These are phyloP conservation scores for Pseudocercospora pini-densiflorae DNA, from an alignment of 2,329 filamentous ascomycete genomes.

Conservation along the genomic window DNA sequence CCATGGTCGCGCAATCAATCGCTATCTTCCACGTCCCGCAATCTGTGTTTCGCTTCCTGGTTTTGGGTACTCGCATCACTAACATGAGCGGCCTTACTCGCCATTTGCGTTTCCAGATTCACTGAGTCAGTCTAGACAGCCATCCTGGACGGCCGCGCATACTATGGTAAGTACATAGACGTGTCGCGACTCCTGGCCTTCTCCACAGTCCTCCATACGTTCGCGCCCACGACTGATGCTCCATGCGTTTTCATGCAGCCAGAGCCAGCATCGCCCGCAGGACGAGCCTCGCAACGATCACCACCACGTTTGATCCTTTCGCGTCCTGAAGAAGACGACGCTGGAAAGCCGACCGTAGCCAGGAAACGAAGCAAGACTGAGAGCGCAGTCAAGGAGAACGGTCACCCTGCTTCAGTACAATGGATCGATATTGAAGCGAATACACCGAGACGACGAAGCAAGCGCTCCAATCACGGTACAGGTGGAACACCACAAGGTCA, in stretches of 20 bases:
- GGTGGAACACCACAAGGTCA: conserved; percentile 19
- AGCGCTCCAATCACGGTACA: conserved; percentile 19
- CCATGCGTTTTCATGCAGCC: conserved; percentile 27
- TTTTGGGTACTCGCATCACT: conserved; percentile 25
- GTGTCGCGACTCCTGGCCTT: conserved; percentile 13
- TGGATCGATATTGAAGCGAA: conserved; percentile 36
- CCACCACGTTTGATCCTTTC: conserved; percentile 33
- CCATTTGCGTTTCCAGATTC: conserved; percentile 26
- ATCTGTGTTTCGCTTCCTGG: conserved; percentile 20
- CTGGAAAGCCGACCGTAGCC: conserved; percentile 21
- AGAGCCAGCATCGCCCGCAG: conserved; percentile 21
- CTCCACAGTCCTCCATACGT: conserved; percentile 19
- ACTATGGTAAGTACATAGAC: conserved; percentile 35
- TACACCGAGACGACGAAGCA: conserved; percentile 22
- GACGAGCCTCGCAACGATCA: conserved; percentile 26
- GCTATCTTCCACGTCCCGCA: conserved; percentile 25
- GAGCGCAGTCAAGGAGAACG: conserved; percentile 26
- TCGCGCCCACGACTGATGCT: conserved; percentile 27
- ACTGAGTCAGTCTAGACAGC: conserved; percentile 27
- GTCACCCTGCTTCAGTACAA: conserved; percentile 28
- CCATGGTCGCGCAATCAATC: conserved; percentile 25
- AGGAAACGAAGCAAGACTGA: conserved; percentile 31
- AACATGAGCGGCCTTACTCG: conserved; percentile 28
- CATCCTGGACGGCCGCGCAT: conserved; percentile 18
- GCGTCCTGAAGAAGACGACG: conserved; percentile 27